A percentile compares a stretch with the other conserved stretches of the same genome.
Evolutionary conservation across 2,329 filamentous ascomycete genomes (phyloP).

Genomic region (Thielaviopsis punctulata): DNA sequence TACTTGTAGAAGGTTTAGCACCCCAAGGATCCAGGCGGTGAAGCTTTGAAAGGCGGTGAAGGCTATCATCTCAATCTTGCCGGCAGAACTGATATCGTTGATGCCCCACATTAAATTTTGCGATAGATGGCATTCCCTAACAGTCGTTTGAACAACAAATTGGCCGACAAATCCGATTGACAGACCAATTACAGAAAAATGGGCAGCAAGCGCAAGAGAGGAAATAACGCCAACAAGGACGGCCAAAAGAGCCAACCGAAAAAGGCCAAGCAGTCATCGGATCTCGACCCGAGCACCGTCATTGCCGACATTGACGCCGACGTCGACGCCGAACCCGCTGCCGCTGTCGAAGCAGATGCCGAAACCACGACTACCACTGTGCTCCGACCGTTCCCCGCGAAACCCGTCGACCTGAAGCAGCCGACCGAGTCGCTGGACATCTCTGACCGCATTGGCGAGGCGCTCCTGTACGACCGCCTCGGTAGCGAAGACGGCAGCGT

Average conservation of each 20-base stretch:
- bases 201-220: slow-evolving; percentile 11
- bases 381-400: slow-evolving; percentile 7
- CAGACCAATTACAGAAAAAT: slow-evolving; percentile 1
- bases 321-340: neutral
- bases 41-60: neutral
- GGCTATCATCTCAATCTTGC: neutral
- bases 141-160: neutral
- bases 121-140: neutral
- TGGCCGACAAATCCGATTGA: neutral
- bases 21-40: neutral
- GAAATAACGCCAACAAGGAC: slow-evolving; percentile 1
- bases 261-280: slow-evolving; percentile 1
- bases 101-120: slow-evolving; percentile 8
- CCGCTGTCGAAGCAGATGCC: neutral
- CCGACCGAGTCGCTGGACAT: slow-evolving; percentile 27
- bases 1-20: neutral
- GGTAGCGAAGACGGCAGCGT: slow-evolving; percentile 40
- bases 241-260: slow-evolving; percentile 1
- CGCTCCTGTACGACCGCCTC: slow-evolving; percentile 41
- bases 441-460: slow-evolving; percentile 40
- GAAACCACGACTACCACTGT: slow-evolving; percentile 4
- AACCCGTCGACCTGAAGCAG: slow-evolving; percentile 22
- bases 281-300: neutral
- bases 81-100: neutral
- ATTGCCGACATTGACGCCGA: neutral